Conservation (phyloP, 352 stramenopile species). For the Stephanocyclus meneghinianus region DNA sequence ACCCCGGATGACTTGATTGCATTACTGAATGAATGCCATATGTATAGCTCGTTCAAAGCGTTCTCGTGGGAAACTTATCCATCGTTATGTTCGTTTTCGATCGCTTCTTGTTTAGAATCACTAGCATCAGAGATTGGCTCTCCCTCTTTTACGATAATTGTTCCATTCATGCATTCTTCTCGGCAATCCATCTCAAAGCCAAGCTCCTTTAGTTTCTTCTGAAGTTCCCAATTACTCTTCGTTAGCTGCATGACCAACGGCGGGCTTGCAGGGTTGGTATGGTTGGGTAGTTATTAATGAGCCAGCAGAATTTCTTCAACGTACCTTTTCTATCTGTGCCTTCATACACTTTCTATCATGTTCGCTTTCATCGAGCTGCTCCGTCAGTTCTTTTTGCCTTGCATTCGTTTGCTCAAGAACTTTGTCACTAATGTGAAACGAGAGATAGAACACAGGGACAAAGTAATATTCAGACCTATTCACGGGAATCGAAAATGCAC, state of each 20-base stretch:
- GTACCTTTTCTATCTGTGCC: slow-evolving; percentile 27
- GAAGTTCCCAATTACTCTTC: slow-evolving; percentile 11
- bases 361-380: slow-evolving; percentile 25
- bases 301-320: background rate
- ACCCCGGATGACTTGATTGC: too few species aligned
- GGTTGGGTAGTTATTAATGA: background rate
- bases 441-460: too few species aligned
- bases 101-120: too few species aligned
- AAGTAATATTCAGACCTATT: too few species aligned
- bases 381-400: slow-evolving; percentile 18
- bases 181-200: slow-evolving; percentile 16
- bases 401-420: slow-evolving; percentile 27
- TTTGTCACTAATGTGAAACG: slow-evolving; percentile 17
- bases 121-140: too few species aligned
- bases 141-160: background rate
- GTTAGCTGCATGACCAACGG: background rate
- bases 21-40: too few species aligned
- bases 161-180: background rate
- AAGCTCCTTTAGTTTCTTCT: slow-evolving; percentile 30
- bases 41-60: too few species aligned
- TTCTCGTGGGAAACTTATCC: background rate
- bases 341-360: slow-evolving; percentile 37
- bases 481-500: too few species aligned
- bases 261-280: background rate
- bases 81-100: background rate